Conservation (phyloP, 495 filamentous ascomycete genomes). For the Talaromyces adpressus region DNA sequence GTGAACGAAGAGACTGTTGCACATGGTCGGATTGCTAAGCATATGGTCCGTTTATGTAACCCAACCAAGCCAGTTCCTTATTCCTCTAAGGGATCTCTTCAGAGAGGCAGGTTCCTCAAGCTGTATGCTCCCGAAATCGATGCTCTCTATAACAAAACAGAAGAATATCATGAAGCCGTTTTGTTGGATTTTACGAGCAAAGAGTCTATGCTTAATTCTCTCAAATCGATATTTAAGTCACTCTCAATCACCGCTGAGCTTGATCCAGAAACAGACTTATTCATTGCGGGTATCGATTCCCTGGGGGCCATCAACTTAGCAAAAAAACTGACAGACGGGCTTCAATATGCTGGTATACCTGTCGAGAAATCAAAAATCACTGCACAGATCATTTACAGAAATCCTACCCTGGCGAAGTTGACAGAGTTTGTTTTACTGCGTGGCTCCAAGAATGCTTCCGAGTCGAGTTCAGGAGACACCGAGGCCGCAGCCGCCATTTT, state of each 20-base stretch:
- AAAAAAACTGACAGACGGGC: neutral
- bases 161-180: neutral
- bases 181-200: neutral
- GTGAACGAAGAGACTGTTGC: neutral
- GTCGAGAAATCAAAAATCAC: neutral
- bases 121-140: neutral
- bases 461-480: neutral
- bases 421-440: neutral
- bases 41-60: neutral
- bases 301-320: neutral
- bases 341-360: neutral
- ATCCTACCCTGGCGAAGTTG: neutral
- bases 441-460: neutral
- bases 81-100: neutral
- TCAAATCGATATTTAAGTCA: neutral
- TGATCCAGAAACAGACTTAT: neutral
- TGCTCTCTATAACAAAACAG: neutral
- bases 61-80: neutral
- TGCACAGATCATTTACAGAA: neutral
- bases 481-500: neutral
- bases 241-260: neutral
- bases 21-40: neutral
- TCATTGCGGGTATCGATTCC: neutral
- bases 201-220: neutral
- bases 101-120: neutral